Evolutionary conservation across 192 early-diverging fungal genomes (phyloP).

Genomic region (Coemansia umbellata): DNA sequence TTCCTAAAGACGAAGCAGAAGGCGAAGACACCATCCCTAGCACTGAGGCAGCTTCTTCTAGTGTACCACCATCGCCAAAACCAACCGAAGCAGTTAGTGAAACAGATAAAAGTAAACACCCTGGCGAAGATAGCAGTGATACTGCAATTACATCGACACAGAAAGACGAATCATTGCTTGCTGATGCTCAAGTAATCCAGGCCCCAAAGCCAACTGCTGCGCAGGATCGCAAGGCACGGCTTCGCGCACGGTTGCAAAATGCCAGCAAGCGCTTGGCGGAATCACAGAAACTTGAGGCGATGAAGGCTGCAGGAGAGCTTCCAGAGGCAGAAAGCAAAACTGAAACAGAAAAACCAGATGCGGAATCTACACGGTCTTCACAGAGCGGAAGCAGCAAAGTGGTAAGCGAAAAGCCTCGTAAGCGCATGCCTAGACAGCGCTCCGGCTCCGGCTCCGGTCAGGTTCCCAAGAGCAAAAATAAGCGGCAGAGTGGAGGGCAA

Average conservation of each 20-base stretch:
- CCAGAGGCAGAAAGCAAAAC: neutral
- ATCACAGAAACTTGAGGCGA: conserved; percentile 13
- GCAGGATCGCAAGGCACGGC: conserved; percentile 30
- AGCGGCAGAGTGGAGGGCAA: conserved; percentile 10
- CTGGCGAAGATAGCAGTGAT: no score
- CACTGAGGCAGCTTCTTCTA: neutral
- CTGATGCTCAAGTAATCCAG: no score
- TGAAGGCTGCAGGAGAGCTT: neutral
- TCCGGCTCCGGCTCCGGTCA: neutral
- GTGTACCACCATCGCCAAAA: neutral
- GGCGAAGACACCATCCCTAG: neutral
- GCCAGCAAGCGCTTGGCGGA: conserved; percentile 34
- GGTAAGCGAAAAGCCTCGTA: neutral
- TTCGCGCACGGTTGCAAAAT: conserved; percentile 31
- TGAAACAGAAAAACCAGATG: neutral
- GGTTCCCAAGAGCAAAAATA: neutral
- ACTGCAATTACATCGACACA: no score
- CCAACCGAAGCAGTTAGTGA: neutral
- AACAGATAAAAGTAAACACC: no score
- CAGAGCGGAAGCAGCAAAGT: neutral
- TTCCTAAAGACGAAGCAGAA: conserved; percentile 2
- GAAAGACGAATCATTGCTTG: no score
- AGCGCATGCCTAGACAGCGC: neutral
- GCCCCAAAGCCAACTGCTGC: conserved; percentile 4
- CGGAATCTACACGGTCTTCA: neutral